Conservation (phyloP, 1,284 basidiomycete species). For the Malassezia restricta region DNA sequence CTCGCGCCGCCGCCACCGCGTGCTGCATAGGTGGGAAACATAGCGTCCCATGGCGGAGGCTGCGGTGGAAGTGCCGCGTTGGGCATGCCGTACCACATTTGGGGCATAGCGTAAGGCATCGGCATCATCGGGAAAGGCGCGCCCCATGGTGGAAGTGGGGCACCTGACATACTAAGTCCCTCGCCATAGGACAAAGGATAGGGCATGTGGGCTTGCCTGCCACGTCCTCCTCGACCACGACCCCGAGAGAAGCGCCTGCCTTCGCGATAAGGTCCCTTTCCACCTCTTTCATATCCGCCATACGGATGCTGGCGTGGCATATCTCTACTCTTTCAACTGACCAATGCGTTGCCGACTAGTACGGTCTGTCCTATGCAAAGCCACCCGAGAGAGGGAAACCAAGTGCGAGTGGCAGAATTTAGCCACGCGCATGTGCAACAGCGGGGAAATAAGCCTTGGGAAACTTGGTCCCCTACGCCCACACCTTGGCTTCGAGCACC, state of each 20-base stretch:
- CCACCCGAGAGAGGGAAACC: too few relatives aligned
- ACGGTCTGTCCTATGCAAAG: too few relatives aligned
- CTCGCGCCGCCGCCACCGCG: background rate
- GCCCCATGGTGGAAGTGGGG: background rate
- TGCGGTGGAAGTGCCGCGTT: background rate
- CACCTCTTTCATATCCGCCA: constrained; percentile 56
- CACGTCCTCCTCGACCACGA: constrained; percentile 14
- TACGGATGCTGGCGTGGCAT: constrained; percentile 68
- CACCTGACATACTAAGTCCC: background rate
- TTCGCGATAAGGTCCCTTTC: too few relatives aligned
- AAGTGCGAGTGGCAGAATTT: too few relatives aligned
- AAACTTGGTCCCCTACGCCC: too few relatives aligned
- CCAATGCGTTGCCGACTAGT: too few relatives aligned
- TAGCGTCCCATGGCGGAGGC: background rate
- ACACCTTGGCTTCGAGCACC: too few relatives aligned
- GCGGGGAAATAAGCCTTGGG: too few relatives aligned
- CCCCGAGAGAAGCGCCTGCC: background rate
- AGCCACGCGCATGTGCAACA: too few relatives aligned
- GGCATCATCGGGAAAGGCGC: background rate
- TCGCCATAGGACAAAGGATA: constrained; percentile 3
- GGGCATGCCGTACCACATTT: background rate
- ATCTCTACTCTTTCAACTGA: background rate
- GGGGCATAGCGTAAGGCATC: background rate
- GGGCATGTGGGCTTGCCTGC: constrained; percentile 17
- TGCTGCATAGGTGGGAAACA: background rate